These are phyloP conservation scores for Truncatella angustata DNA, from an alignment of 2,329 filamentous ascomycete species.

Conservation along the genomic window DNA sequence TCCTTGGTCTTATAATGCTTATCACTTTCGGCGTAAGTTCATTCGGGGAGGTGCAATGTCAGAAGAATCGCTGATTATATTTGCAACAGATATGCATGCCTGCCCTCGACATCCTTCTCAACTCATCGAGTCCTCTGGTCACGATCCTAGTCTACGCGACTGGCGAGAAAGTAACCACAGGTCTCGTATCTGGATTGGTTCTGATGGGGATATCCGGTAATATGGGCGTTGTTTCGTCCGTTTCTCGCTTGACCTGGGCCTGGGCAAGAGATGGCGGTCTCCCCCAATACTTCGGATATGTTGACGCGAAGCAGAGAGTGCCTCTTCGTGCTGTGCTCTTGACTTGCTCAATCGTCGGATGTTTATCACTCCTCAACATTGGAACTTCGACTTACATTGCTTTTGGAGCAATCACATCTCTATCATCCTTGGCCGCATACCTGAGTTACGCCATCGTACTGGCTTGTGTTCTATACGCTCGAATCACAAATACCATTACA, in stretches of 20 bases:
- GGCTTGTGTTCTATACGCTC: neutral
- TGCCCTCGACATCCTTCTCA: neutral
- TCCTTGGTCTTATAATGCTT: conserved; percentile 2
- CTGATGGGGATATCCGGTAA: conserved; percentile 2
- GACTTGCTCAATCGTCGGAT: neutral
- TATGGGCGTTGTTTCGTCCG: neutral
- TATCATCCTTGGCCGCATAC: conserved; percentile 1
- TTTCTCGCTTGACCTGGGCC: conserved; percentile 4
- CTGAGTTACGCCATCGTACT: conserved; percentile 6
- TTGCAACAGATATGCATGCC: conserved; percentile 5
- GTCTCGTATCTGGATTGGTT: neutral
- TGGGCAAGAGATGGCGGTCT: conserved; percentile 7
- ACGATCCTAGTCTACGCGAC: neutral
- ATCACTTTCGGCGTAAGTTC: conserved; percentile 1
- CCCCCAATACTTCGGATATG: conserved; percentile 3
- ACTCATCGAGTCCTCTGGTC: neutral
- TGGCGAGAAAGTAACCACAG: neutral
- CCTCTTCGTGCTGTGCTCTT: neutral
- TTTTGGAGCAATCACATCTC: neutral
- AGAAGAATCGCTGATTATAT: neutral
- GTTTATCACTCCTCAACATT: conserved; percentile 2
- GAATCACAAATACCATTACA: neutral
- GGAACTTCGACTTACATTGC: neutral
- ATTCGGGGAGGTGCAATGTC: neutral
- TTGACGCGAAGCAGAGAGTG: neutral